Evolutionary conservation across 306 rosid species (phyloP).

Genomic region (Alnus rubra): DNA sequence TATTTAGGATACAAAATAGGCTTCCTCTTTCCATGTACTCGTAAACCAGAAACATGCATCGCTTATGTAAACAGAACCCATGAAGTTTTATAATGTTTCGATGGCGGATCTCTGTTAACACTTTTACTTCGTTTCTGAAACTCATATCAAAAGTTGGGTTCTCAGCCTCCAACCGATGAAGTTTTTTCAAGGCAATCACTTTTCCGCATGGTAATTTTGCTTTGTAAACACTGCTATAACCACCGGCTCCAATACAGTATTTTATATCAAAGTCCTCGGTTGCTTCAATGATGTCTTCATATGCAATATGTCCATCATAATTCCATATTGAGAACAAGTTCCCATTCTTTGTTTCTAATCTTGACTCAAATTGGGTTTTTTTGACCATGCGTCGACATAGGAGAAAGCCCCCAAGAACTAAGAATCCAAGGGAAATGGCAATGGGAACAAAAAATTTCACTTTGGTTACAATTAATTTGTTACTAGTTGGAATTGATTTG

Average conservation of each 20-base stretch:
- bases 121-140: constrained; percentile 14
- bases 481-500: too few species aligned
- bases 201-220: constrained; percentile 7
- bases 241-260: constrained; percentile 19
- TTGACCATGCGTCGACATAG: neutral
- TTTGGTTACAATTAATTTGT: too few species aligned
- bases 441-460: neutral
- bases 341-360: neutral
- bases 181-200: constrained; percentile 28
- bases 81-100: constrained; percentile 20
- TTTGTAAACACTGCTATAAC: neutral
- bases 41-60: constrained; percentile 24
- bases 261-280: neutral
- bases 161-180: neutral
- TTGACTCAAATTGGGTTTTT: neutral
- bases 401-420: neutral
- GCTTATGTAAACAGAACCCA: constrained; percentile 22
- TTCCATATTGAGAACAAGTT: neutral
- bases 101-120: constrained; percentile 12
- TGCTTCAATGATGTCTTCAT: constrained; percentile 3
- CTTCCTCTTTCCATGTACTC: constrained; percentile 31
- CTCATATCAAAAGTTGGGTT: constrained; percentile 3
- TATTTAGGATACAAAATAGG: neutral
- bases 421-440: neutral
- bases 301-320: neutral